phyloP scores from a whole-genome alignment of 208 protist species.

The Spongospora subterranea region DNA sequence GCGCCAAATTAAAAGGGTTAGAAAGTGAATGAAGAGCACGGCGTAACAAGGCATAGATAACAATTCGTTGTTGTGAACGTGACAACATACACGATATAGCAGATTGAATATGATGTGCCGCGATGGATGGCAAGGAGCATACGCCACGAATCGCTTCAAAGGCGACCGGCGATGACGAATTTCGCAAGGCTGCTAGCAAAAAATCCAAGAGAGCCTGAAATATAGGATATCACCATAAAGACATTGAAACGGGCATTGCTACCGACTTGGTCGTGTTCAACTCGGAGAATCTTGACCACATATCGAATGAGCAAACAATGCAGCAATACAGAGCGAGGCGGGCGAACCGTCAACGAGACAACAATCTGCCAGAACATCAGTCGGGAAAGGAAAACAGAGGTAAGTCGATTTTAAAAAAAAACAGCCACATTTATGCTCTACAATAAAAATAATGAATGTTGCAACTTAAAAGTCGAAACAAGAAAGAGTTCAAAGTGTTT shows the following conservation, averaged over 20 bases:
- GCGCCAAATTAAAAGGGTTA: too few relatives aligned
- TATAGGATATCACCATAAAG: not conserved
- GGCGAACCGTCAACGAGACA: slow-evolving; percentile 79
- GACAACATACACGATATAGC: slow-evolving; percentile 60
- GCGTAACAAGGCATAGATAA: too few relatives aligned
- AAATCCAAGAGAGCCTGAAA: slow-evolving; percentile 12
- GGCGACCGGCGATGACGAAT: slow-evolving; percentile 92
- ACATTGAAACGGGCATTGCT: not conserved
- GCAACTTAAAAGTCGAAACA: not conserved
- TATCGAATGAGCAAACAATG: slow-evolving; percentile 92
- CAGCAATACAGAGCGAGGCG: slow-evolving; percentile 88
- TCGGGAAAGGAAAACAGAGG: not conserved
- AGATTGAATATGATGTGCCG: slow-evolving; percentile 73
- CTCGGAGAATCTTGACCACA: slow-evolving; percentile 86
- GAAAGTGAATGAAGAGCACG: too few relatives aligned
- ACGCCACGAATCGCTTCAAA: slow-evolving; percentile 94
- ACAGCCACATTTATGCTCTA: not conserved
- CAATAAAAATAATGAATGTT: not conserved
- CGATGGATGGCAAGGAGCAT: slow-evolving; percentile 85
- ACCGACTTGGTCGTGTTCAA: slow-evolving; percentile 77
- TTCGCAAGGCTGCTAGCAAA: slow-evolving; percentile 76
- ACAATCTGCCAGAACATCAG: slow-evolving; percentile 71
- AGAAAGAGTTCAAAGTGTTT: too few relatives aligned
- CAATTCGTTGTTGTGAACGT: too few relatives aligned
- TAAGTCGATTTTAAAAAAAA: not conserved